Conservation (phyloP, 345 rosid species). For the Linum tenue region DNA sequence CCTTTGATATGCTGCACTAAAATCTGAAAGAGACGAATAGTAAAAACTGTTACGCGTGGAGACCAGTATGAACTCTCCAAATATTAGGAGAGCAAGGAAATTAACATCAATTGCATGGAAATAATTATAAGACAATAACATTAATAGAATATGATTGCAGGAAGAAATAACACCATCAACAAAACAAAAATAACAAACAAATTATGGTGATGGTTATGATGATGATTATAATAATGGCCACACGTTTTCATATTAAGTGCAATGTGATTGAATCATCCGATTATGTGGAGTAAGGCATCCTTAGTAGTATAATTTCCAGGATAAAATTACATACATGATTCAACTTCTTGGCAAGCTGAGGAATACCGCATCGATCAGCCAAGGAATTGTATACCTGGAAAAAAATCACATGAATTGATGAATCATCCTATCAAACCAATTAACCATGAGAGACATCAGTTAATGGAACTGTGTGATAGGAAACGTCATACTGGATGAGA, state of each 20-base stretch:
- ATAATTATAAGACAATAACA: no score
- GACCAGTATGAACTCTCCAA: no score
- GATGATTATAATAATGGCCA: no score
- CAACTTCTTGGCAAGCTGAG: slow-evolving; percentile 63
- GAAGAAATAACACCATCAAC: no score
- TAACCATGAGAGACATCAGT: neutral
- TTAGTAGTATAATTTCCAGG: neutral
- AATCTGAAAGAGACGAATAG: slow-evolving; percentile 29
- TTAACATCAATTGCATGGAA: no score
- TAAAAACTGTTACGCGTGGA: neutral
- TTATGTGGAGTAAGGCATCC: no score
- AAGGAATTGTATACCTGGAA: slow-evolving; percentile 49
- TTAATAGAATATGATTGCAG: no score
- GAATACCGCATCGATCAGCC: slow-evolving; percentile 51
- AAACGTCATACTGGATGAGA: slow-evolving; percentile 47
- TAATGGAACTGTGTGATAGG: slow-evolving; percentile 15
- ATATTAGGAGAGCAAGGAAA: no score
- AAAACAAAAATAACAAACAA: no score
- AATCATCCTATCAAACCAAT: neutral
- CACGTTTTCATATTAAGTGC: no score
- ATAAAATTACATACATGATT: slow-evolving; percentile 44
- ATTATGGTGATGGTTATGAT: no score
- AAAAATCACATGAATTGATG: neutral
- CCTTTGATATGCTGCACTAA: slow-evolving; percentile 53
- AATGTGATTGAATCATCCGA: no score